These are phyloP conservation scores for Lentinula lateritia DNA, from an alignment of 768 basidiomycete species.

Conservation along the genomic window DNA sequence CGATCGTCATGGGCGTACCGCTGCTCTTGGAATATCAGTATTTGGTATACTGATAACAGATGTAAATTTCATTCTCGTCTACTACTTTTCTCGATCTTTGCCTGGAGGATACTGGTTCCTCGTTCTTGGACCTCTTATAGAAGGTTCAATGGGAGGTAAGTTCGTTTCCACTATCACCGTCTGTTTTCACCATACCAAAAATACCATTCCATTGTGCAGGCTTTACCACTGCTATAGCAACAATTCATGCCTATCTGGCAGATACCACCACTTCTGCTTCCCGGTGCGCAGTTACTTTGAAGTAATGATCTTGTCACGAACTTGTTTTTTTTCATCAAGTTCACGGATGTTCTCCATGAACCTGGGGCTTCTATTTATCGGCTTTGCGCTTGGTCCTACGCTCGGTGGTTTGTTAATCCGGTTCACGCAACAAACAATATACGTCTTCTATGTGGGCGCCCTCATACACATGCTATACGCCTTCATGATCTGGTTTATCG, in stretches of 20 bases:
- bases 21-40: slow-evolving; percentile 55
- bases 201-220: slow-evolving; percentile 7
- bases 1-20: slow-evolving; percentile 70
- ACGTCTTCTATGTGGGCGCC: slow-evolving; percentile 68
- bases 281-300: slow-evolving; percentile 32
- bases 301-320: not conserved
- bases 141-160: slow-evolving; percentile 71
- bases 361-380: slow-evolving; percentile 64
- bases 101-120: slow-evolving; percentile 85
- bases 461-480: slow-evolving; percentile 44
- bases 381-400: slow-evolving; percentile 64
- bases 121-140: slow-evolving; percentile 55
- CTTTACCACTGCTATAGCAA: not conserved
- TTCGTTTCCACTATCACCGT: slow-evolving; percentile 10
- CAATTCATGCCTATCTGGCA: slow-evolving; percentile 51
- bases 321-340: slow-evolving; percentile 24
- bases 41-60: slow-evolving; percentile 61
- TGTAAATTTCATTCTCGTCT: slow-evolving; percentile 60
- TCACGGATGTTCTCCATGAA: slow-evolving; percentile 61
- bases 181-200: not conserved
- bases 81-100: slow-evolving; percentile 47
- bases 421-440: slow-evolving; percentile 45
- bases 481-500: slow-evolving; percentile 44
- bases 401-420: slow-evolving; percentile 64
- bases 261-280: slow-evolving; percentile 54